Base-by-base conservation (phyloP, 306 rosid genomes). In the Castanea sativa region DNA sequence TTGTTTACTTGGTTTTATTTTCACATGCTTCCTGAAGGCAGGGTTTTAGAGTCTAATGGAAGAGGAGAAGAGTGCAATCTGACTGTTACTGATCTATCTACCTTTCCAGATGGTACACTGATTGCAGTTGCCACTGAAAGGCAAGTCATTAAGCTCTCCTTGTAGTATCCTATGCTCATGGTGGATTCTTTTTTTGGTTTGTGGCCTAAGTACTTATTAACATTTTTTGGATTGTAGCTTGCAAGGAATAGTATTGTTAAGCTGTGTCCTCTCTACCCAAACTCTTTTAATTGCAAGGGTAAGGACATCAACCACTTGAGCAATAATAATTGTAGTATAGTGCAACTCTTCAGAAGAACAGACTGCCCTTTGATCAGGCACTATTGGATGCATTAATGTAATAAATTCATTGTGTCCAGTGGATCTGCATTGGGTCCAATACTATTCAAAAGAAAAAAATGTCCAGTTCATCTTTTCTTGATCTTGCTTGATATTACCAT, bases 91-190 rank as follows among this genome's bases (percentile, higher is more conserved):
- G 83, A 87, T 85, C 71, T 95, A 61, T 92, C 93, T 85, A 87
- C 90, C 72, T 81, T 70, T 69, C 58, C 73, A 11, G 92, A 86
- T 82, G 90, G 94, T 74, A 69, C 81, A 73, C 90, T 86, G 76
- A 90, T 95, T 89, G 96, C 97, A 0, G 97, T 89, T 77, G 93
- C 98, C 60, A 82, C 90, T 72, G 98, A 95, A 82, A 89, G 97
- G 97, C 76, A 90, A 86, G 86, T 82, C 82, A 71, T 80, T 73
- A 11, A 21, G 69, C 65, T 35, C 21, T 55, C 56, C 65, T 67
- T 61, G 60, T 38, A 58, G 38, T 65, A 58, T 65, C 67, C 60
- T 75, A 73, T 82, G 53, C 32, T 38, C 43, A 2, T 10, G 20
- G 49, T 77, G 81, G 32, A 55, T 59, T 65, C 53, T 75, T 73